Percentiles rank a stretch among this genome's conserved stretches.
phyloP scores from a whole-genome alignment of 306 rosid genomes.

The Castanea sativa region DNA sequence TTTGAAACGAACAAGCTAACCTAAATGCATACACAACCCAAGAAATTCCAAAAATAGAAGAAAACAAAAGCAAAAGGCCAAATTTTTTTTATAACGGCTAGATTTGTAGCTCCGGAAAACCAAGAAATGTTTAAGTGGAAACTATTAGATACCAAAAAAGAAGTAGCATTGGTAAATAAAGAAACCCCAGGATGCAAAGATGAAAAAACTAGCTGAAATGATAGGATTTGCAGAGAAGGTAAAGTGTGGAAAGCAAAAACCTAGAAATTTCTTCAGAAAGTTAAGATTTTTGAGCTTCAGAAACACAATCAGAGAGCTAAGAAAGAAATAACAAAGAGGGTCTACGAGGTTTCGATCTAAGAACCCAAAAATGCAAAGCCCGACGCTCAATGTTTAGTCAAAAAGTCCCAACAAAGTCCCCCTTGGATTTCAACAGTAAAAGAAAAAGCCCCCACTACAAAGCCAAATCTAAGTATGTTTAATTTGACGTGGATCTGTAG shows the following conservation, averaged over 20 bases:
- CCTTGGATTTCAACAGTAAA: background rate
- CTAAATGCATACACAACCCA: constrained; percentile 14
- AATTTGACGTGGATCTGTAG: too few species aligned
- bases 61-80: background rate
- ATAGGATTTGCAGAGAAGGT: background rate
- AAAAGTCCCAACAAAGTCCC: background rate
- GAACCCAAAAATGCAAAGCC: constrained; percentile 21
- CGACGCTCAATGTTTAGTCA: background rate
- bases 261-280: constrained; percentile 27
- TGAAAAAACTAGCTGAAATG: background rate
- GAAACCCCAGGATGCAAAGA: constrained; percentile 8
- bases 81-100: constrained; percentile 39
- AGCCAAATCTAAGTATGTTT: too few species aligned
- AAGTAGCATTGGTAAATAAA: constrained; percentile 12
- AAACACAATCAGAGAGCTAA: constrained; percentile 15
- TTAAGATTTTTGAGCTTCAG: background rate
- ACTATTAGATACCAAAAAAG: background rate
- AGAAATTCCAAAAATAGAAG: background rate
- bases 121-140: constrained; percentile 11
- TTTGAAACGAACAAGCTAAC: background rate
- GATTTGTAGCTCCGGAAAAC: constrained; percentile 23
- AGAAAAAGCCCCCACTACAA: too few species aligned
- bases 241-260: constrained; percentile 30
- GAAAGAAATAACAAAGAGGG: background rate
- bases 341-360: constrained; percentile 20